Conservation (phyloP, 2,329 filamentous ascomycete genomes). For the Pestalotiopsis sp. region DNA sequence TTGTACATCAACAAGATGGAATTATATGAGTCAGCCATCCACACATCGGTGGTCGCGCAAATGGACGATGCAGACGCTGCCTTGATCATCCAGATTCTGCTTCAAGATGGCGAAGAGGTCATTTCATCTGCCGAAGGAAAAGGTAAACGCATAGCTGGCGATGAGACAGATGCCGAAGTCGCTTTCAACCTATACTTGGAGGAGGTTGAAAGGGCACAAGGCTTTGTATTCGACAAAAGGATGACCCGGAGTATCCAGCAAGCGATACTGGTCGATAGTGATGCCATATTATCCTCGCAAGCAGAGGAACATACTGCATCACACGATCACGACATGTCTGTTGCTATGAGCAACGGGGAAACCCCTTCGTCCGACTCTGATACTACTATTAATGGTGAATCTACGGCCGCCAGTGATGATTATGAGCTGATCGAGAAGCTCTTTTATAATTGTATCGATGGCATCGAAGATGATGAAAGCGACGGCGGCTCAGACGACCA, state of each 20-base stretch:
- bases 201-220: conserved; percentile 19
- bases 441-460: conserved; percentile 16
- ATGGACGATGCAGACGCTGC: not conserved
- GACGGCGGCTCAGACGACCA: not conserved
- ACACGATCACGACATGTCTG: conserved; percentile 17
- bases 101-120: not conserved
- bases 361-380: not conserved
- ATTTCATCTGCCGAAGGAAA: conserved; percentile 12
- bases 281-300: conserved; percentile 17
- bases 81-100: not conserved
- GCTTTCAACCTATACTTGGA: conserved; percentile 21
- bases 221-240: conserved; percentile 19
- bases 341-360: conserved; percentile 6
- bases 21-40: not conserved
- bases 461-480: conserved; percentile 5
- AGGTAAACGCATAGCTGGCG: conserved; percentile 23
- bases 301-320: conserved; percentile 17
- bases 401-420: conserved; percentile 4
- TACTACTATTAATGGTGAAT: not conserved
- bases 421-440: conserved; percentile 20
- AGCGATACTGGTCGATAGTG: conserved; percentile 21
- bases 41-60: not conserved
- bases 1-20: not conserved
- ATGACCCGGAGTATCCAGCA: conserved; percentile 26
- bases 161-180: conserved; percentile 20